A percentile compares a stretch with the other conserved stretches of the same genome.
These are phyloP conservation scores for Hamigera avellanea DNA, from an alignment of 495 filamentous ascomycete genomes.

Conservation along the genomic window DNA sequence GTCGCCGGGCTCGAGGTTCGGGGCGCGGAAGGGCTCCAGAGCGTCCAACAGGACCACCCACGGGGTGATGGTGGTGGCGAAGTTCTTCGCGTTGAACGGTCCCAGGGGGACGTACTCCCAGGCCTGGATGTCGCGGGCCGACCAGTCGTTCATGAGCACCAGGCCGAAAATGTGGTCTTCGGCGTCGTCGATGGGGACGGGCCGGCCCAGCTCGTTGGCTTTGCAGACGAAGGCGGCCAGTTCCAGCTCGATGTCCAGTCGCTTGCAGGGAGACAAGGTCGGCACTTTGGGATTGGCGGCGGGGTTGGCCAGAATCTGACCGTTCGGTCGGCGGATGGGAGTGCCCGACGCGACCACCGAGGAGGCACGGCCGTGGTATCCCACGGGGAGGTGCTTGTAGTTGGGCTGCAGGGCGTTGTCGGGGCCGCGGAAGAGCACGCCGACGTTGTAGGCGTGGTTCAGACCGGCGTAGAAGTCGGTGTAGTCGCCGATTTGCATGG, in stretches of 20 bases:
- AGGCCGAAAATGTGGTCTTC: slow-evolving; percentile 74
- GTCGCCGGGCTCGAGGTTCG: slow-evolving; percentile 48
- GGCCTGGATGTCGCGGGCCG: slow-evolving; percentile 75
- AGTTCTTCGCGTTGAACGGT: slow-evolving; percentile 89
- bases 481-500: slow-evolving; percentile 88
- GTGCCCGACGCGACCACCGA: slow-evolving; percentile 71
- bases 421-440: slow-evolving; percentile 70
- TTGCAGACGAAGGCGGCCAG: slow-evolving; percentile 70
- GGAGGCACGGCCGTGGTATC: slow-evolving; percentile 76
- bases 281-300: slow-evolving; percentile 49
- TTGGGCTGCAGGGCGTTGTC: slow-evolving; percentile 78
- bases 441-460: slow-evolving; percentile 78
- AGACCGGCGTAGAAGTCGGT: slow-evolving; percentile 94
- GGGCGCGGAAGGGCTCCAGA: slow-evolving; percentile 55
- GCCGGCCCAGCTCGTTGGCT: slow-evolving; percentile 53
- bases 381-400: slow-evolving; percentile 83
- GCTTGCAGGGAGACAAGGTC: slow-evolving; percentile 48
- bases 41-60: slow-evolving; percentile 87
- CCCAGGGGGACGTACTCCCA: slow-evolving; percentile 86
- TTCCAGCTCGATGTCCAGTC: slow-evolving; percentile 82
- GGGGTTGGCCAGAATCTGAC: slow-evolving; percentile 65
- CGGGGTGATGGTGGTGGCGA: slow-evolving; percentile 75
- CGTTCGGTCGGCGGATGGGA: slow-evolving; percentile 61
- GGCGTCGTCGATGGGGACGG: slow-evolving; percentile 52
- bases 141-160: slow-evolving; percentile 93